phyloP scores from a whole-genome alignment of 2,329 filamentous ascomycete genomes.

The Paraconiothyrium sp. region DNA sequence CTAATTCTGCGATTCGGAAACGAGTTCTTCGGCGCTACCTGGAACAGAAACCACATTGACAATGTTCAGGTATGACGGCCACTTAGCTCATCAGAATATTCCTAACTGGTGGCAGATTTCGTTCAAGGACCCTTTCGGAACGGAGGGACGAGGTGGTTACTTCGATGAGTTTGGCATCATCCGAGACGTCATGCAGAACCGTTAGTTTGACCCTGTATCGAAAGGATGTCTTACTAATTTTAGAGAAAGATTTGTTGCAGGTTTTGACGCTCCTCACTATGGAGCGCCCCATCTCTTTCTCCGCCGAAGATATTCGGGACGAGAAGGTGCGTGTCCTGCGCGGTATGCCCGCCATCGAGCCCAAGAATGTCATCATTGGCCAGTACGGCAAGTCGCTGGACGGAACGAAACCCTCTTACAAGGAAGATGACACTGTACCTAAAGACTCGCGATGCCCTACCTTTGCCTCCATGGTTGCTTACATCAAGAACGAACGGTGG shows the following conservation, averaged over 20 bases:
- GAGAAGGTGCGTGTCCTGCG: conserved; percentile 98
- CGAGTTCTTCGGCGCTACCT: conserved; percentile 97
- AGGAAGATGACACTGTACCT: conserved; percentile 97
- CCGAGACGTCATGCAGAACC: conserved; percentile 99
- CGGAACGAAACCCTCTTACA: conserved; percentile 95
- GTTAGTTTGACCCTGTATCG: conserved; percentile 49
- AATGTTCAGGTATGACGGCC: conserved; percentile 76
- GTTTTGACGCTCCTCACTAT: conserved; percentile 95
- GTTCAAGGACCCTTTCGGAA: conserved; percentile 99
- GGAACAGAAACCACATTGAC: conserved; percentile 99
- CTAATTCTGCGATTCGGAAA: conserved; percentile 98
- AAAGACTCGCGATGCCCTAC: conserved; percentile 98
- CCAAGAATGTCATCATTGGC: conserved; percentile 99
- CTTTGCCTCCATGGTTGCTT: conserved; percentile 95
- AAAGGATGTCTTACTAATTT: neutral
- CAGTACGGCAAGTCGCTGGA: conserved; percentile 98
- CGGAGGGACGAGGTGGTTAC: conserved; percentile 96
- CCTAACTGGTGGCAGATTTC: conserved; percentile 70
- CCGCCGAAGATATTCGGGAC: conserved; percentile 96
- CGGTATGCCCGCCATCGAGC: conserved; percentile 92
- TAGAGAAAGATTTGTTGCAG: conserved; percentile 78
- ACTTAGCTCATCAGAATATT: neutral
- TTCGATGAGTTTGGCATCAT: conserved; percentile 99
- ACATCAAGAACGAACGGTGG: conserved; percentile 99
- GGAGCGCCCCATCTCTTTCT: conserved; percentile 98